Evolutionary conservation across 352 stramenopile genomes (phyloP), one percentile per base, ranked within the genome.

Genomic region (Stramenopiles sp.): DNA sequence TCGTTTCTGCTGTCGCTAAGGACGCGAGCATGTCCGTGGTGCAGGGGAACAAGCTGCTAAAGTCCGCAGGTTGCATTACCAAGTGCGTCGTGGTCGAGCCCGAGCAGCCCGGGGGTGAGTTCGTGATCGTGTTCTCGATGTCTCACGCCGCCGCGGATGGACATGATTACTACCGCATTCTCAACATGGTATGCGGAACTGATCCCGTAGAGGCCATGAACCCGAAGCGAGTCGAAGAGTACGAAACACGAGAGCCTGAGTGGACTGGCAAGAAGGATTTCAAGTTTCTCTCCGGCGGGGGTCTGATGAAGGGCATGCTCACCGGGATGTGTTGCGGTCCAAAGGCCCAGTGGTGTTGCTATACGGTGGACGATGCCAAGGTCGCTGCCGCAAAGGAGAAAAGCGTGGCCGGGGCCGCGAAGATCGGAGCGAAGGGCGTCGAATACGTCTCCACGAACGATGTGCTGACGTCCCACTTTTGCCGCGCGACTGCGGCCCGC

Each of bases 61-160:
- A n/a, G n/a, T n/a, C n/a, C n/a, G n/a, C n/a, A n/a, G n/a, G n/a
- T n/a, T n/a, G n/a, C n/a, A n/a, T n/a, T n/a, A n/a, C n/a, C n/a
- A n/a, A n/a, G n/a, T n/a, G n/a, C n/a, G n/a, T n/a, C n/a, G n/a
- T n/a, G n/a, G n/a, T n/a, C n/a, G n/a, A n/a, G n/a, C n/a, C n/a
- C n/a, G n/a, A n/a, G n/a, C n/a, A n/a, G n/a, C n/a, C n/a, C n/a
- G 2, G 30, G n/a, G 49, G 12, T 33, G 74, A 18, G 68, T 77
- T 76, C 33, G 69, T 73, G 1, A 1, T 77, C 31, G 69, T 77
- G 12, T 77, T 77, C 68, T 74, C 34, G 30, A 68, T 77, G 1
- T 76, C 75, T 6, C 75, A 77, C 75, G 75, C 68, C 32, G 75
- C 77, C 25, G 75, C n/a, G 37, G 75, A 77, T 36, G 75, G 75